These are phyloP conservation scores for Blastomyces silverae DNA, from an alignment of 2,329 filamentous ascomycete species.

Conservation along the genomic window DNA sequence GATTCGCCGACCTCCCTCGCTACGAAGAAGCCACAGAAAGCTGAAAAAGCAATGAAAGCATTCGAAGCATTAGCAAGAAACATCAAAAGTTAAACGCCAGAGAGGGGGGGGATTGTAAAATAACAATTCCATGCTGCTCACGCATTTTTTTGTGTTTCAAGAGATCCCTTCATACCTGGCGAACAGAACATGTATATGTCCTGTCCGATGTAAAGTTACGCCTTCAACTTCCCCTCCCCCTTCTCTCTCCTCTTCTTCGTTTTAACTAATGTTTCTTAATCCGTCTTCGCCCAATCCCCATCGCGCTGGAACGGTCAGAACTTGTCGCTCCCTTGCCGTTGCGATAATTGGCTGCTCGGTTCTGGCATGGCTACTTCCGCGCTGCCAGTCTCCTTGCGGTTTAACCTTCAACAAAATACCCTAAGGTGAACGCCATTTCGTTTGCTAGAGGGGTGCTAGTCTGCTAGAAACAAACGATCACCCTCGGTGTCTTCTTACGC, in stretches of 20 bases:
- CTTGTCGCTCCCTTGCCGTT: not conserved
- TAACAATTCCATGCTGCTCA: too few species aligned
- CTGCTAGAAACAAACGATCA: not conserved
- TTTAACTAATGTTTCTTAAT: too few species aligned
- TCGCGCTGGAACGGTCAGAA: not conserved
- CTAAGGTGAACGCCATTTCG: constrained; percentile 1
- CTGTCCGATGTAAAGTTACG: too few species aligned
- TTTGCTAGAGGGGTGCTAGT: not conserved
- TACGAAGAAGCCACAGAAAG: not conserved
- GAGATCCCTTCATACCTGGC: too few species aligned
- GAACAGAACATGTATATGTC: too few species aligned
- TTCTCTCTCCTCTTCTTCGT: too few species aligned
- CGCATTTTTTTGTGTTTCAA: too few species aligned
- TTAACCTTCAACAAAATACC: constrained; percentile 5
- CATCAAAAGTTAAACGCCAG: too few species aligned
- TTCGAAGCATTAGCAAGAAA: too few species aligned
- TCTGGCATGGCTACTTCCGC: not conserved
- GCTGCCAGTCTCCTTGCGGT: not conserved
- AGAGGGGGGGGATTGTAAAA: too few species aligned
- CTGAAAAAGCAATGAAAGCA: too few species aligned
- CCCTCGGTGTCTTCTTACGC: not conserved
- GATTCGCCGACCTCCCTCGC: not conserved
- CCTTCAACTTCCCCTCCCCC: too few species aligned
- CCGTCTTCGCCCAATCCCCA: not conserved
- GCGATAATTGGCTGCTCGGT: not conserved